Percentiles rank a stretch among this genome's conserved stretches.
These are phyloP conservation scores for Sarocladium brachiariae DNA, from an alignment of 2,329 filamentous ascomycete species.

Conservation along the genomic window DNA sequence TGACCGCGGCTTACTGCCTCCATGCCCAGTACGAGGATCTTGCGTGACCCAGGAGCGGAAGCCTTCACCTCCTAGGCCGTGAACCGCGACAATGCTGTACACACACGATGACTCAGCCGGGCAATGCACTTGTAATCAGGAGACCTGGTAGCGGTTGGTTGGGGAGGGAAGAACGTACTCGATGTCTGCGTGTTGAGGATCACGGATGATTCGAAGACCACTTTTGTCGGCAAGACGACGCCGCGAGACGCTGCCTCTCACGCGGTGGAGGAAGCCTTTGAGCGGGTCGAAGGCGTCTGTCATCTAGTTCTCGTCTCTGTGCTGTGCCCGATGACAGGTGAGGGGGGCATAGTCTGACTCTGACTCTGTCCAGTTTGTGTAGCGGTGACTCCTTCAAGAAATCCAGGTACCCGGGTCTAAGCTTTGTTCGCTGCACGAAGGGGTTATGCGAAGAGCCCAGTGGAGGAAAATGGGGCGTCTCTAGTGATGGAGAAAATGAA, in stretches of 20 bases:
- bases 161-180: conserved; percentile 14
- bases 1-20: conserved; percentile 14
- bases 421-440: too few relatives aligned
- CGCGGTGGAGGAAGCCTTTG: conserved; percentile 17
- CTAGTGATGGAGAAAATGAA: not conserved
- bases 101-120: too few relatives aligned
- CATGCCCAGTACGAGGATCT: conserved; percentile 11
- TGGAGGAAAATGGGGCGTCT: not conserved
- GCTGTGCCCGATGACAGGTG: not conserved
- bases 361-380: too few relatives aligned
- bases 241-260: conserved; percentile 17
- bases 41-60: conserved; percentile 19
- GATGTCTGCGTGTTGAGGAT: conserved; percentile 18
- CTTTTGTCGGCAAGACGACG: conserved; percentile 13
- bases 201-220: conserved; percentile 17
- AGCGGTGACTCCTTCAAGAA: too few relatives aligned
- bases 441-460: not conserved
- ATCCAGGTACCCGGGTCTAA: too few relatives aligned
- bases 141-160: too few relatives aligned
- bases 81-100: conserved; percentile 23
- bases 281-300: conserved; percentile 17
- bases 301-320: conserved; percentile 12
- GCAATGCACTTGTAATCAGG: too few relatives aligned
- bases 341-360: not conserved
- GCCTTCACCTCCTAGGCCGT: conserved; percentile 20